phyloP scores from a whole-genome alignment of 2,329 filamentous ascomycete genomes.

The Colletotrichum melonis region DNA sequence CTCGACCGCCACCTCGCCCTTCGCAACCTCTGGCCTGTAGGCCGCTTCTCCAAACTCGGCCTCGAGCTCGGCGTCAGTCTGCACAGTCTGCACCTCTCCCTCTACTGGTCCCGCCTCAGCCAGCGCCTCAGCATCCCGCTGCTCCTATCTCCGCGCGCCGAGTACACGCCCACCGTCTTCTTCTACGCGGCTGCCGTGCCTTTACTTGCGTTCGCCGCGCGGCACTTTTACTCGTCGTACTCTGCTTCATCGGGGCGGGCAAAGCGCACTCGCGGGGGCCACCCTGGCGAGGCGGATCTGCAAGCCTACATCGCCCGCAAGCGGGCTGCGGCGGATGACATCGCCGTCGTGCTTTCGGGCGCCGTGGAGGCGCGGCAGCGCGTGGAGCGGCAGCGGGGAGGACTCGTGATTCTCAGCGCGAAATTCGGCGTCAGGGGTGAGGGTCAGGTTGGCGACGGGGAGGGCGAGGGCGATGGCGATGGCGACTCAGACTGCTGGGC shows the following conservation, averaged over 20 bases:
- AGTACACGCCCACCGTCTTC: slow-evolving; percentile 44
- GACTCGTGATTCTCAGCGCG: slow-evolving; percentile 61
- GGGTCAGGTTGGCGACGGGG: slow-evolving; percentile 25
- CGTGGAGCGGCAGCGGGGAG: slow-evolving; percentile 48
- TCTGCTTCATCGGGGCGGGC: slow-evolving; percentile 30
- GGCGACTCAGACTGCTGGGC: slow-evolving; percentile 38
- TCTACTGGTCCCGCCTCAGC: slow-evolving; percentile 59
- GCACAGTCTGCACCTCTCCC: slow-evolving; percentile 55
- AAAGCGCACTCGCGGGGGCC: slow-evolving; percentile 1
- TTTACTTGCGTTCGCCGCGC: slow-evolving; percentile 51
- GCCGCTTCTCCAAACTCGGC: slow-evolving; percentile 54
- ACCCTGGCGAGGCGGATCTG: background rate
- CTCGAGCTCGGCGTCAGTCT: slow-evolving; percentile 56
- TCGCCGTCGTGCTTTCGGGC: slow-evolving; percentile 54
- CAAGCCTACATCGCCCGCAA: slow-evolving; percentile 45
- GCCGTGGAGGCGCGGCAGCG: slow-evolving; percentile 53
- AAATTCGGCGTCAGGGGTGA: slow-evolving; percentile 55
- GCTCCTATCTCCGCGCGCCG: slow-evolving; percentile 47
- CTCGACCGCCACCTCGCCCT: slow-evolving; percentile 54
- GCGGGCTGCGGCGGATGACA: slow-evolving; percentile 57
- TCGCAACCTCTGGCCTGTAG: slow-evolving; percentile 54
- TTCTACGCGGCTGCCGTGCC: slow-evolving; percentile 54
- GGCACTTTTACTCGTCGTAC: slow-evolving; percentile 42
- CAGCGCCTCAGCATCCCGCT: slow-evolving; percentile 58
- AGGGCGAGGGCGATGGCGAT: background rate